Evolutionary conservation across 2,329 filamentous ascomycete genomes (phyloP), one percentile per base, ranked within the genome.

Genomic region (Penicillium nordicum): DNA sequence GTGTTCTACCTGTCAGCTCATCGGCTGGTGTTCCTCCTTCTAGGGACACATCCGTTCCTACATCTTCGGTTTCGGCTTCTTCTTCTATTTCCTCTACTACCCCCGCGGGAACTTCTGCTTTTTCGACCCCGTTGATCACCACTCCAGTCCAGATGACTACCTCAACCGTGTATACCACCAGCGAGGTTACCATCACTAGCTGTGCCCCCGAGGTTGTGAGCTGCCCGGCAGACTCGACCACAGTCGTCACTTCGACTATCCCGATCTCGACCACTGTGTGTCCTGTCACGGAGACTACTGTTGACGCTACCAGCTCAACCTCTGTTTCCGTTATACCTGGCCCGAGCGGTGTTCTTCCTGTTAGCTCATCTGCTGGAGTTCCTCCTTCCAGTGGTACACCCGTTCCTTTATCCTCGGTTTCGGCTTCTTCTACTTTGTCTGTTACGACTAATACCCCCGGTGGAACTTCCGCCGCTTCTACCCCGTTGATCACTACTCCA

Each of bases 191-290:
- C 36, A 69, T 76, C 59, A 77, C 74, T 9, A 72, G 70, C 64
- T 76, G 72, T 54, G 70, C 71, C 16, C 64, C 74, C 6, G 69
- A 65, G 1, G 68, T 76, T 38, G 69, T 70, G 36, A 73, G 82
- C 74, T 85, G 82, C 76, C 82, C 82, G 25, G 78, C 75, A 49
- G 37, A 74, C 50, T 79, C 77, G 14, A 76, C 79, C 44, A 77
- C 74, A 0, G 68, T 83, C 30, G 74, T 81, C 52, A 83, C 82
- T 3, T 77, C 82, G 56, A 84, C 81, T 7, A 69, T 87, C 57
- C 73, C 83, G 45, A 66, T 85, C 47, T 82, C 80, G 49, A 87
- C 85, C 60, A 87, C 84, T 40, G 69, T 86, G 67, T 85, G 83
- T 79, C 83, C 77, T 30, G 71, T 74, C 25, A 74, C 72, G 6